phyloP scores from a whole-genome alignment of 352 stramenopile species.

The Globisporangium iwayamae region DNA sequence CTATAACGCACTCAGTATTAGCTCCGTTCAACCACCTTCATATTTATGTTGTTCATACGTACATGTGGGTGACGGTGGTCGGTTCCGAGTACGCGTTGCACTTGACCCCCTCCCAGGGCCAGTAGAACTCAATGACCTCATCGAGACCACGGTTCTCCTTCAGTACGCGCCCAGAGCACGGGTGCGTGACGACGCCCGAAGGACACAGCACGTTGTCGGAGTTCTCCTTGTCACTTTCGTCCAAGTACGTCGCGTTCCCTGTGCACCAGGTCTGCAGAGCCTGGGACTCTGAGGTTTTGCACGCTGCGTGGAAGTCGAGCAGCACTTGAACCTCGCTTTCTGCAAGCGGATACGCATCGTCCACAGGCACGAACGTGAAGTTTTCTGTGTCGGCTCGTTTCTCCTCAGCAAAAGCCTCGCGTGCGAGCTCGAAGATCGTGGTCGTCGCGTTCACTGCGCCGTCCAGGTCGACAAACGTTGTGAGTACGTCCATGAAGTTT shows the following conservation, averaged over 20 bases:
- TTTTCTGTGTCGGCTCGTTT: conserved; percentile 12
- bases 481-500: conserved; percentile 33
- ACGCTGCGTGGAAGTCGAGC: conserved; percentile 44
- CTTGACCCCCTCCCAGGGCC: conserved; percentile 70
- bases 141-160: conserved; percentile 19
- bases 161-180: conserved; percentile 59
- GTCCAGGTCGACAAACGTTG: conserved; percentile 36
- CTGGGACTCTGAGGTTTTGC: conserved; percentile 35
- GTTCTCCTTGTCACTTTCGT: conserved; percentile 11
- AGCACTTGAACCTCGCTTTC: conserved; percentile 36
- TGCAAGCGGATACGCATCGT: conserved; percentile 52
- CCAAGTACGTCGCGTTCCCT: conserved; percentile 24
- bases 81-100: conserved; percentile 64
- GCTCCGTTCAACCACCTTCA: too few relatives aligned
- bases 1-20: conserved; percentile 17
- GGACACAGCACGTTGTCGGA: conserved; percentile 33
- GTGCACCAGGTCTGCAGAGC: conserved; percentile 65
- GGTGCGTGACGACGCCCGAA: conserved; percentile 45
- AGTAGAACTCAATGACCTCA: conserved; percentile 34
- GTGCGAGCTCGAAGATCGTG: conserved; percentile 11
- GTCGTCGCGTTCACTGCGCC: conserved; percentile 23
- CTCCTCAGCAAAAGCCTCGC: conserved; percentile 15
- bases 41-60: conserved; percentile 2
- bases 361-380: conserved; percentile 23
- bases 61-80: conserved; percentile 74